phyloP scores from a whole-genome alignment of 2,329 filamentous ascomycete genomes.

The Balansia obtecta region DNA sequence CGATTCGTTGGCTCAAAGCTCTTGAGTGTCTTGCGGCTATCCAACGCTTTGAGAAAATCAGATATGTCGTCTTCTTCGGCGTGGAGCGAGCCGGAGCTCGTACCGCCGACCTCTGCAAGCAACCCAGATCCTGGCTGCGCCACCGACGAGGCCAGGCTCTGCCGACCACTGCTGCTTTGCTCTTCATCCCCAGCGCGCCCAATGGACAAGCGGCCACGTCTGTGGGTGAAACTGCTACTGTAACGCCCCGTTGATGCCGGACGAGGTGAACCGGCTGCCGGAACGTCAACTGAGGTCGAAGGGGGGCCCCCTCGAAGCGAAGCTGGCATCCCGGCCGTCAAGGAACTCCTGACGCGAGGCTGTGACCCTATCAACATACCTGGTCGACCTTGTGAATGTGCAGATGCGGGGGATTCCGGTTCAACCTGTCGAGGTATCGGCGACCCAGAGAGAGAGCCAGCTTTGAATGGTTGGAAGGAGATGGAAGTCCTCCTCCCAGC shows the following conservation, averaged over 20 bases:
- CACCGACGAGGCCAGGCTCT: constrained; percentile 58
- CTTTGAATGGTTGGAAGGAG: constrained; percentile 93
- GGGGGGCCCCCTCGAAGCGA: constrained; percentile 56
- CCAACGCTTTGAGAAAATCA: constrained; percentile 81
- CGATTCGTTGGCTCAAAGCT: constrained; percentile 60
- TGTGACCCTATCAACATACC: constrained; percentile 31
- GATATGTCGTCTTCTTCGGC: constrained; percentile 87
- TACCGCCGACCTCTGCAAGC: constrained; percentile 55
- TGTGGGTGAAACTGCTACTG: constrained; percentile 87
- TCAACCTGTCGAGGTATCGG: constrained; percentile 44
- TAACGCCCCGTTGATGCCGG: constrained; percentile 70
- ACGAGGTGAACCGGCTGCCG: constrained; percentile 64
- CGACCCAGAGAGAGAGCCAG: constrained; percentile 84
- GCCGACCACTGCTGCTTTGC: constrained; percentile 68
- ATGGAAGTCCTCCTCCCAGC: constrained; percentile 64
- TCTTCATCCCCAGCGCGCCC: constrained; percentile 58
- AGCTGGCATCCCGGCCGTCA: constrained; percentile 64
- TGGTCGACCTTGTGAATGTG: constrained; percentile 36
- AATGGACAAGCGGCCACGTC: constrained; percentile 65
- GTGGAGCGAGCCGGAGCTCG: constrained; percentile 54
- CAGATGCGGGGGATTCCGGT: constrained; percentile 41
- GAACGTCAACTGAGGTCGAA: constrained; percentile 48
- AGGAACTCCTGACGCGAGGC: constrained; percentile 55
- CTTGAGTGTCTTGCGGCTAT: constrained; percentile 74
- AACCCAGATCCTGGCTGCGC: constrained; percentile 68